Base-by-base conservation (phyloP, 1,284 basidiomycete species). In the Tilletia indica region DNA sequence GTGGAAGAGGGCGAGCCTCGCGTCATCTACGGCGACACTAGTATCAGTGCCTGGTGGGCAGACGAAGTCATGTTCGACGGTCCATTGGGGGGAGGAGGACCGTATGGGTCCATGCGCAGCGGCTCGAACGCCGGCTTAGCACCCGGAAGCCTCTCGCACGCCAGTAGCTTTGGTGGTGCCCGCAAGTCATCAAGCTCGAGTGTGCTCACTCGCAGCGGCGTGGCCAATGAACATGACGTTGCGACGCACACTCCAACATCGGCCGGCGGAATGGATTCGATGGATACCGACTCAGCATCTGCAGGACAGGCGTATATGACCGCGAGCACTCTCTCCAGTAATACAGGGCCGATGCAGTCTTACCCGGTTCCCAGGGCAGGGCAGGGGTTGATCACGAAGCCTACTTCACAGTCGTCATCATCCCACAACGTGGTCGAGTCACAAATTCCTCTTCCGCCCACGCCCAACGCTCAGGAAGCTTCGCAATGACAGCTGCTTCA, bases 341-440 rank as follows among this genome's bases (percentile, higher is more conserved):
- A 6, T 19, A 54, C 21, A 19, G 51, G 11, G 51, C 51, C 51
- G 8, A 6, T 25, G n/a, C 51, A 9, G 8, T 19, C 51, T 54
- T 54, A n/a, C 19, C 11, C 51, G 1, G 51, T 19, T 2, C 51
- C 34, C 1, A 31, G 25, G 25, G 8, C 58, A 36, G 58, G 12
- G 8, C 58, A 45, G 34, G 58, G 58, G 8, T 31, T 63, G 25
- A 63, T 63, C 58, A 63, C 31, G 58, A 63, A 34, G 58, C 58
- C 58, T 63, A 63, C 36, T 63, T 34, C 36, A 63, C 58, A n/a
- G 36, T 63, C 25, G 36, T 63, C 25, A 63, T 63, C 8, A 63
- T 31, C 25, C 58, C 58, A 16, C 58, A 63, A 31, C 58, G 58
- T 45, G 42, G 42, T 14, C 42, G 42, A 9, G 42, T 45, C 42